phyloP scores from a whole-genome alignment of 1,284 basidiomycete species.

The Cryptococcus wingfieldii region DNA sequence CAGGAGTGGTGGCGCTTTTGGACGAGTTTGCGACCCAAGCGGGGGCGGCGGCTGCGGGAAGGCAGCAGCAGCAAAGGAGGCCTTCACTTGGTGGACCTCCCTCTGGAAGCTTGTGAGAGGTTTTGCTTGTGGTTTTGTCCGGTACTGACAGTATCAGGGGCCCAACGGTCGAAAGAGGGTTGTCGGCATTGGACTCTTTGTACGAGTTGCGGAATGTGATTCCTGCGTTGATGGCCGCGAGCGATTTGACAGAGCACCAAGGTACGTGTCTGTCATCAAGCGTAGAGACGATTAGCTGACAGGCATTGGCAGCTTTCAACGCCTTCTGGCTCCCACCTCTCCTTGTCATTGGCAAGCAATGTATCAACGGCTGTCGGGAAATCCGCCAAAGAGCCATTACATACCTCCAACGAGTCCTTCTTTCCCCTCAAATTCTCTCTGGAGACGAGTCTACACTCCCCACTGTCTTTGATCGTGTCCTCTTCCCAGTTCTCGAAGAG shows the following conservation, averaged over 20 bases:
- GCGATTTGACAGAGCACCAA: conserved; percentile 33
- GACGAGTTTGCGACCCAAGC: conserved; percentile 82
- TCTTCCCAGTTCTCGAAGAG: conserved; percentile 91
- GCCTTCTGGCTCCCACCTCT: conserved; percentile 76
- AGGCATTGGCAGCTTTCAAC: conserved; percentile 64
- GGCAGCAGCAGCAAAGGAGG: conserved; percentile 47
- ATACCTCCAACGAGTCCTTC: conserved; percentile 79
- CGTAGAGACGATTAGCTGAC: not conserved
- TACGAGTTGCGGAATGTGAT: conserved; percentile 66
- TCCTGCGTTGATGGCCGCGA: conserved; percentile 55
- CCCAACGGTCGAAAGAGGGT: conserved; percentile 70
- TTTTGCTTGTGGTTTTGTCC: not conserved
- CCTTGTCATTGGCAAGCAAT: conserved; percentile 73
- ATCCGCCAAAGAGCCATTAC: conserved; percentile 79
- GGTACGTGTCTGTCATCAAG: conserved; percentile 25
- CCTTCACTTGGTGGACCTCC: conserved; percentile 18
- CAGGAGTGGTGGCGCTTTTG: conserved; percentile 71
- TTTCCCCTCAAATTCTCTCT: conserved; percentile 68
- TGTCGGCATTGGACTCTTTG: conserved; percentile 75
- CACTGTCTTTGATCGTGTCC: conserved; percentile 79
- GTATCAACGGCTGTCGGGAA: conserved; percentile 75
- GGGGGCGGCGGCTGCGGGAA: conserved; percentile 59
- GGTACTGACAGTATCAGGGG: conserved; percentile 53
- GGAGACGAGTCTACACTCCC: conserved; percentile 61
- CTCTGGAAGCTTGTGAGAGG: conserved; percentile 34